Conservation (phyloP, 1,139 yeast species). For the Casaregolazyma suthepensis region DNA sequence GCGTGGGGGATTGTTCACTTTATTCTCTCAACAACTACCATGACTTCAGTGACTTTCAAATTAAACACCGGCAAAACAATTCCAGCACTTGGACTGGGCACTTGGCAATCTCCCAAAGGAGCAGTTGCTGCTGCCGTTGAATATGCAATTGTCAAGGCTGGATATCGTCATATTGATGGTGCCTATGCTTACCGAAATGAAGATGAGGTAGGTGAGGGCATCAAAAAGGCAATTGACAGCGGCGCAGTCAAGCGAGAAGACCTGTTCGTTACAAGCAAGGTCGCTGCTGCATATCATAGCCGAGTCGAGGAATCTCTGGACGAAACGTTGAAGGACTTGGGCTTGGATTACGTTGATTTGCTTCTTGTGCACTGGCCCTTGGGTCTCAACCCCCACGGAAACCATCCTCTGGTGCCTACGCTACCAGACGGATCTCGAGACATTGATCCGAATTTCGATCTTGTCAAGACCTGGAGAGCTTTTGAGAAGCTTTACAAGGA, state of each 20-base stretch:
- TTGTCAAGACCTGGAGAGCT: constrained; percentile 61
- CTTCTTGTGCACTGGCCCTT: constrained; percentile 88
- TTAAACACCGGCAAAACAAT: constrained; percentile 60
- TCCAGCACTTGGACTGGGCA: constrained; percentile 59
- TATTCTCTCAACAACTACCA: neutral
- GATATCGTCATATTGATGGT: constrained; percentile 76
- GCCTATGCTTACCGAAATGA: constrained; percentile 68
- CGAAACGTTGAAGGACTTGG: constrained; percentile 56
- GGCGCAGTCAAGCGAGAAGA: constrained; percentile 66
- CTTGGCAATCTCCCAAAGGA: constrained; percentile 62
- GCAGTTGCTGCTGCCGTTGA: constrained; percentile 57
- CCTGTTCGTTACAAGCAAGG: constrained; percentile 71
- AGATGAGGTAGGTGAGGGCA: constrained; percentile 53
- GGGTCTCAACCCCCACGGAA: constrained; percentile 42
- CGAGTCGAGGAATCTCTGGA: constrained; percentile 56
- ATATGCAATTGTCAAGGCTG: constrained; percentile 53
- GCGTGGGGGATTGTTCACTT: neutral
- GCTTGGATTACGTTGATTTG: constrained; percentile 75
- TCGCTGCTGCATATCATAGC: constrained; percentile 65
- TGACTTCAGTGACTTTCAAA: constrained; percentile 21
- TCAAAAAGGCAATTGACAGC: constrained; percentile 48
- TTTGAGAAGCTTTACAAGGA: constrained; percentile 53
- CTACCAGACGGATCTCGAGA: constrained; percentile 43
- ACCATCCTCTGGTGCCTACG: constrained; percentile 38
- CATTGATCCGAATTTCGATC: constrained; percentile 47